phyloP scores from a whole-genome alignment of 805 yeast species.

The Yarrowia sp. region DNA sequence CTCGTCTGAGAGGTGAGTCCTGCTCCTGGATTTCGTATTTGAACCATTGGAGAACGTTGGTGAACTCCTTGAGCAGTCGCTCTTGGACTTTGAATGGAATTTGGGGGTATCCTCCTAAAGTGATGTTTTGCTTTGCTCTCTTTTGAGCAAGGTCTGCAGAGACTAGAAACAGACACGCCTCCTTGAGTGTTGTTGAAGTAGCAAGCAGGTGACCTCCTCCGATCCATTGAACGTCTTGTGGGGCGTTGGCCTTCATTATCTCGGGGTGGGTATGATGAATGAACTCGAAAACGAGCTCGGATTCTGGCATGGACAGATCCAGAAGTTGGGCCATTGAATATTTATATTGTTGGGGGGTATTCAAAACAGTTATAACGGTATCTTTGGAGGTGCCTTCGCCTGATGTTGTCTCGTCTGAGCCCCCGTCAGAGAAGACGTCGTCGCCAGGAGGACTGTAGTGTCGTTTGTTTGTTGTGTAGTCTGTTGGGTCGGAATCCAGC shows the following conservation, averaged over 20 bases:
- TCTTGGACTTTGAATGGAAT: background rate
- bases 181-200: background rate
- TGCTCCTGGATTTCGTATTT: background rate
- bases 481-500: background rate
- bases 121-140: background rate
- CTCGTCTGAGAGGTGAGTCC: background rate
- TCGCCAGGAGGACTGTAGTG: background rate
- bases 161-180: slow-evolving; percentile 3
- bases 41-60: slow-evolving; percentile 10
- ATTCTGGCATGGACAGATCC: background rate
- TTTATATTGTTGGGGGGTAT: background rate
- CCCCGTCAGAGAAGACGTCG: too few relatives aligned
- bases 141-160: background rate
- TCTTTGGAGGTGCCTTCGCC: background rate
- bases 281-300: background rate
- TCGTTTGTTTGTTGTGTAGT: background rate
- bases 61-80: background rate
- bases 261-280: slow-evolving; percentile 3
- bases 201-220: background rate
- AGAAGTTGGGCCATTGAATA: background rate
- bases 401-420: too few relatives aligned
- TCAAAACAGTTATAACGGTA: background rate
- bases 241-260: background rate
- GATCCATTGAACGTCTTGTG: background rate
- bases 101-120: background rate